phyloP scores from a whole-genome alignment of 179 eudicot genomes.

The Sideroxylon spinosum region DNA sequence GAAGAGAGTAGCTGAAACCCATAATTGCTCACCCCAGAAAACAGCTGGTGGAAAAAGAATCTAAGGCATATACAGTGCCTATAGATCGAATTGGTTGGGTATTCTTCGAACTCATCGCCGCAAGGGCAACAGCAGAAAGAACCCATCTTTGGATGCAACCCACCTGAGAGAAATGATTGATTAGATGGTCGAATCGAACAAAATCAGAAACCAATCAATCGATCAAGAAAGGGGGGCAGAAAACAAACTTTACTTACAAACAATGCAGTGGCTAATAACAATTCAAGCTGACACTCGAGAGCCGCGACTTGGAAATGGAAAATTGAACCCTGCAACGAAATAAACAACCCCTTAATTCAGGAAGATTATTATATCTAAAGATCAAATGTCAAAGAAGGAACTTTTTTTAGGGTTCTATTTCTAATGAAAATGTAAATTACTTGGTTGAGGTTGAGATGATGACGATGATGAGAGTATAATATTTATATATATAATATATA shows the following conservation, averaged over 20 bases:
- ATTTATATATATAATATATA: background rate
- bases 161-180: background rate
- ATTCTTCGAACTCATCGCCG: slow-evolving; percentile 23
- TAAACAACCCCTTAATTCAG: background rate
- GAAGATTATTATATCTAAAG: background rate
- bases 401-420: too few relatives aligned
- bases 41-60: slow-evolving; percentile 24
- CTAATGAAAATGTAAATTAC: too few relatives aligned
- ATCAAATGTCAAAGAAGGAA: too few relatives aligned
- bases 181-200: background rate
- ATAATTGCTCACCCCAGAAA: slow-evolving; percentile 19
- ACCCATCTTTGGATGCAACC: slow-evolving; percentile 16
- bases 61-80: slow-evolving; percentile 25
- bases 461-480: too few relatives aligned
- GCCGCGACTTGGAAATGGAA: background rate
- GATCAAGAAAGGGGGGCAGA: background rate
- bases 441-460: too few relatives aligned
- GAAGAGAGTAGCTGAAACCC: background rate
- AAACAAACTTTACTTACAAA: background rate
- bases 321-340: slow-evolving; percentile 5
- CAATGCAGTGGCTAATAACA: slow-evolving; percentile 7
- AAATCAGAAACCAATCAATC: background rate
- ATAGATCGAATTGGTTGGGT: slow-evolving; percentile 20
- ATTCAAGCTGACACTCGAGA: background rate
- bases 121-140: slow-evolving; percentile 27